A percentile compares a stretch with the other conserved stretches of the same genome.
These are phyloP conservation scores for Verticillium zaregamsianum DNA, from an alignment of 2,329 filamentous ascomycete species.

Conservation along the genomic window DNA sequence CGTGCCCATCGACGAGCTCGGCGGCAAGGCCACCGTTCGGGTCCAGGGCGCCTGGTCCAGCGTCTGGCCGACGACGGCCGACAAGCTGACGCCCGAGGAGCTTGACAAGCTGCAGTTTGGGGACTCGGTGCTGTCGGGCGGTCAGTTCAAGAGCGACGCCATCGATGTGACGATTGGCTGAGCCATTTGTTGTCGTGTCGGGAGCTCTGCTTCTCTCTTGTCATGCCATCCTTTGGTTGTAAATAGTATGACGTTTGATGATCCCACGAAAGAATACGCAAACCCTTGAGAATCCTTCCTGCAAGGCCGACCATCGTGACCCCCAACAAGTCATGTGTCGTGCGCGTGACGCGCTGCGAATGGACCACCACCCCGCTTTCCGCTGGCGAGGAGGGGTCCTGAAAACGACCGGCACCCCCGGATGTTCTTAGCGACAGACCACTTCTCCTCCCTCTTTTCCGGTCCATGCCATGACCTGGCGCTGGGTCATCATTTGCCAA, in stretches of 20 bases:
- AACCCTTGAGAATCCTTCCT: too few species aligned
- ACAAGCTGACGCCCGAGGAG: conserved; percentile 8
- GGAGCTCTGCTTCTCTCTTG: neutral
- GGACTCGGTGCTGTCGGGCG: conserved; percentile 10
- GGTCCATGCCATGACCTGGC: neutral
- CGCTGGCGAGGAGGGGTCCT: neutral
- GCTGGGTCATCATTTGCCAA: neutral
- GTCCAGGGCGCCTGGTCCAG: conserved; percentile 34
- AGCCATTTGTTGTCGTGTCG: neutral
- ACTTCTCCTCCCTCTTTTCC: neutral
- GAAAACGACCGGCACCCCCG: neutral
- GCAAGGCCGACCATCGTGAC: too few species aligned
- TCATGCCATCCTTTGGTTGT: neutral
- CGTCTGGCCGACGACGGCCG: conserved; percentile 24
- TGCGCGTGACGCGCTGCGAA: neutral
- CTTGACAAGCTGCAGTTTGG: conserved; percentile 11
- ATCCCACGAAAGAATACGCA: too few species aligned
- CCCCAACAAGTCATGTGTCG: neutral
- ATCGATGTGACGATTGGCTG: conserved; percentile 6
- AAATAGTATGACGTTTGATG: too few species aligned
- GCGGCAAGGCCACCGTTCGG: conserved; percentile 24
- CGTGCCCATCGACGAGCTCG: conserved; percentile 28
- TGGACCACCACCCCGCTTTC: neutral
- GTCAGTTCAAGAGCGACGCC: conserved; percentile 8
- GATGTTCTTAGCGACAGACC: neutral